These are phyloP conservation scores for Jaltomata sinuosa DNA, from an alignment of 257 asterid genomes.

Conservation along the genomic window DNA sequence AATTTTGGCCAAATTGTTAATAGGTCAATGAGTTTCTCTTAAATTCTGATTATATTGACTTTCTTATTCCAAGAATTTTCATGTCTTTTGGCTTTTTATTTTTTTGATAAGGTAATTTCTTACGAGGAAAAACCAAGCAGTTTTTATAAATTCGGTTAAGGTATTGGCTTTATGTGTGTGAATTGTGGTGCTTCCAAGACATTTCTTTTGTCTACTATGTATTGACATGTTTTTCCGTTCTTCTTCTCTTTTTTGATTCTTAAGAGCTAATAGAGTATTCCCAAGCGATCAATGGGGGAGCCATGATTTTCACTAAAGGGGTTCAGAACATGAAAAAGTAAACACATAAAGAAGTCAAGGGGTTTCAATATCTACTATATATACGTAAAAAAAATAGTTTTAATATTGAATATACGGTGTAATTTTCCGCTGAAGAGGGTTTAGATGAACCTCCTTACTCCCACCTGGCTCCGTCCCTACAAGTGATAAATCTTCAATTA, in stretches of 20 bases:
- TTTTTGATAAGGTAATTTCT: background rate
- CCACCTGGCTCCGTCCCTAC: background rate
- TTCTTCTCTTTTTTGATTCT: background rate
- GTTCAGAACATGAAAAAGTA: background rate
- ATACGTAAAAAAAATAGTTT: background rate
- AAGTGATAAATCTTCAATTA: background rate
- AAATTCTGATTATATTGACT: background rate
- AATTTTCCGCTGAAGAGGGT: background rate
- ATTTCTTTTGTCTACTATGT: background rate
- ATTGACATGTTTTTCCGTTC: background rate
- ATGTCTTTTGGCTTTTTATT: background rate
- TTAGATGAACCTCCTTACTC: background rate
- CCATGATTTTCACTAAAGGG: background rate
- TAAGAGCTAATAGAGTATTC: background rate
- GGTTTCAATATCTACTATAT: background rate
- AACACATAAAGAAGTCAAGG: background rate
- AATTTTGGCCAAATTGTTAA: background rate
- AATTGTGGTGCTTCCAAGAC: background rate
- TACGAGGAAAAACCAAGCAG: background rate
- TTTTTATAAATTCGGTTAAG: background rate
- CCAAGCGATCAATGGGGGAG: background rate
- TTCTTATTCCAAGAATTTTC: background rate
- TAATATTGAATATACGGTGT: background rate
- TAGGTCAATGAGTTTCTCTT: background rate
- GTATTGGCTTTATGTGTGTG: background rate